Percentiles rank a stretch among this genome's conserved stretches.
Conservation (phyloP, 768 basidiomycete species). For the Scleroderma bovista region DNA sequence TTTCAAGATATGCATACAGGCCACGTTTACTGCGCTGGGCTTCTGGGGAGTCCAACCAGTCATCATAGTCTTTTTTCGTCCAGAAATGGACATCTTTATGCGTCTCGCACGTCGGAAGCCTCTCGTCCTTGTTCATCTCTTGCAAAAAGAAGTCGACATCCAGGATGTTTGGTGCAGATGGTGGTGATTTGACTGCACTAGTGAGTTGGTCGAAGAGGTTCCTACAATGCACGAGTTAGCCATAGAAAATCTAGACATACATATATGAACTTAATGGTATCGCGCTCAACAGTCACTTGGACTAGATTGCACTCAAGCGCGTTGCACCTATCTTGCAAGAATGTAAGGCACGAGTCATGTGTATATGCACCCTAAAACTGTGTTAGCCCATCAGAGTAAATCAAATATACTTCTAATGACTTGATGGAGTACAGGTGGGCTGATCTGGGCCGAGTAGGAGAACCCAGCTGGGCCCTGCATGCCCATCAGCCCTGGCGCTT, state of each 20-base stretch:
- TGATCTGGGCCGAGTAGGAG: too few species aligned
- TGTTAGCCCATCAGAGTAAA: too few species aligned
- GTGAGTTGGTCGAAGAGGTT: neutral
- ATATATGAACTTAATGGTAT: neutral
- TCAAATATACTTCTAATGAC: too few species aligned
- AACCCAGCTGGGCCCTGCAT: too few species aligned
- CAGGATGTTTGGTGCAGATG: neutral
- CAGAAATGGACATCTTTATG: neutral
- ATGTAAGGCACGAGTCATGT: neutral
- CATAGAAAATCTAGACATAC: neutral
- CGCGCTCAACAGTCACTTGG: neutral
- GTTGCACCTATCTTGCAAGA: neutral
- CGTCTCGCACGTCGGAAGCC: neutral
- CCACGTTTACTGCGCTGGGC: neutral
- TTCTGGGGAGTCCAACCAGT: neutral
- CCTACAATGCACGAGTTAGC: neutral
- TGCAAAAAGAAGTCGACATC: neutral
- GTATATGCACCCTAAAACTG: neutral
- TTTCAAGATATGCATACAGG: too few species aligned
- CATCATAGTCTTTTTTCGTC: neutral
- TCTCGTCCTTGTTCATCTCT: neutral
- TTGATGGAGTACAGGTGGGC: too few species aligned
- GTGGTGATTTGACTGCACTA: neutral
- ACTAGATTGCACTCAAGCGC: neutral
- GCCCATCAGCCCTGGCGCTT: too few species aligned